Conservation (phyloP, 495 filamentous ascomycete species). For the Hypomontagnella monticulosa region DNA sequence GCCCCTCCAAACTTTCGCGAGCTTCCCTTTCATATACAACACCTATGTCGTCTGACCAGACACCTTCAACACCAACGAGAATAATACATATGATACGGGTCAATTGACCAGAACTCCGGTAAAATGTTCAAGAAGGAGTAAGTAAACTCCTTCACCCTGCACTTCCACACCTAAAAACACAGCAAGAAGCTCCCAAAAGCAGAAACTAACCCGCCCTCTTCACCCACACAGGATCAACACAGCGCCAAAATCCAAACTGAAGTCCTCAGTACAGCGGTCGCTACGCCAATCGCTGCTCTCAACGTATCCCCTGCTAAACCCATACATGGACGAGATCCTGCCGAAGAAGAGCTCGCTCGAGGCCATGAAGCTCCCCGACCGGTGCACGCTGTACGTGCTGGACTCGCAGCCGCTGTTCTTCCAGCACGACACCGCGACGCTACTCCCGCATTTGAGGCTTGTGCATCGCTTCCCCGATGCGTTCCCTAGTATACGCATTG, state of each 20-base stretch:
- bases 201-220: constrained; percentile 26
- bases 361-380: constrained; percentile 91
- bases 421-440: constrained; percentile 79
- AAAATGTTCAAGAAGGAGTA: constrained; percentile 96
- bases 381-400: constrained; percentile 85
- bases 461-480: constrained; percentile 75
- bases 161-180: neutral
- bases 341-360: constrained; percentile 96
- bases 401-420: constrained; percentile 82
- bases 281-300: constrained; percentile 82
- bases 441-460: constrained; percentile 81
- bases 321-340: constrained; percentile 92
- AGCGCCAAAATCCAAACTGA: constrained; percentile 92
- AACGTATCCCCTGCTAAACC: constrained; percentile 85
- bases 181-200: neutral
- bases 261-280: constrained; percentile 90
- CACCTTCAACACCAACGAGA: constrained; percentile 5
- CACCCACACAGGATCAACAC: constrained; percentile 62
- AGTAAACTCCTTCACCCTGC: constrained; percentile 36
- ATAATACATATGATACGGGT: constrained; percentile 3
- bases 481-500: constrained; percentile 77
- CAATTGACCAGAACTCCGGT: constrained; percentile 30
- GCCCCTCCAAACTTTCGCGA: constrained; percentile 51
- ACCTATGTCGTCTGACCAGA: neutral
- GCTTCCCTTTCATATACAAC: constrained; percentile 28